Evolutionary conservation across 148 eudicot genomes (phyloP).

Genomic region (Chenopodium quinoa): DNA sequence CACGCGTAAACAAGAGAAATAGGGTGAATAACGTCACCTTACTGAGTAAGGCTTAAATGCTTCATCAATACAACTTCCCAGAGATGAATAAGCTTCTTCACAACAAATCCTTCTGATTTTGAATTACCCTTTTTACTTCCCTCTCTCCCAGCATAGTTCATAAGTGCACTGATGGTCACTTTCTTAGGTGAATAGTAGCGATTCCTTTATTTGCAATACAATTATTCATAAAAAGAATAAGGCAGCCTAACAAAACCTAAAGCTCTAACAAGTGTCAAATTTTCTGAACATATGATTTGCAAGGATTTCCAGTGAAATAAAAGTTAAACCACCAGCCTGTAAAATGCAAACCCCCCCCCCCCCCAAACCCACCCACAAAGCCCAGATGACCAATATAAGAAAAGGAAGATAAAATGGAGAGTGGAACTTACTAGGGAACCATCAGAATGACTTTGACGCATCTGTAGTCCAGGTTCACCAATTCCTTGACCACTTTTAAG

Average conservation of each 20-base stretch:
- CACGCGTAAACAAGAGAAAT: background rate
- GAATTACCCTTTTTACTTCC: background rate
- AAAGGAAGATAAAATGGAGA: background rate
- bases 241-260: background rate
- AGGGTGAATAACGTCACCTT: too few relatives aligned
- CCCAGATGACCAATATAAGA: background rate
- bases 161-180: background rate
- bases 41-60: background rate
- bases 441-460: constrained; percentile 89
- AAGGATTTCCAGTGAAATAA: background rate
- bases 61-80: background rate
- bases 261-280: too few relatives aligned
- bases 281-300: background rate
- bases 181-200: background rate
- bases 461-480: constrained; percentile 56
- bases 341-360: too few relatives aligned
- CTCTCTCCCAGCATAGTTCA: background rate
- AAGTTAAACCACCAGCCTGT: background rate
- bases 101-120: background rate
- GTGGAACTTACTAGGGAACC: constrained; percentile 80
- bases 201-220: background rate
- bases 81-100: background rate
- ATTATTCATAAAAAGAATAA: background rate
- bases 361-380: too few relatives aligned
- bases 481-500: constrained; percentile 65